Percentiles rank a stretch among this genome's conserved stretches.
Evolutionary conservation across 768 basidiomycete species (phyloP).

Genomic region (Mycena alexandri): DNA sequence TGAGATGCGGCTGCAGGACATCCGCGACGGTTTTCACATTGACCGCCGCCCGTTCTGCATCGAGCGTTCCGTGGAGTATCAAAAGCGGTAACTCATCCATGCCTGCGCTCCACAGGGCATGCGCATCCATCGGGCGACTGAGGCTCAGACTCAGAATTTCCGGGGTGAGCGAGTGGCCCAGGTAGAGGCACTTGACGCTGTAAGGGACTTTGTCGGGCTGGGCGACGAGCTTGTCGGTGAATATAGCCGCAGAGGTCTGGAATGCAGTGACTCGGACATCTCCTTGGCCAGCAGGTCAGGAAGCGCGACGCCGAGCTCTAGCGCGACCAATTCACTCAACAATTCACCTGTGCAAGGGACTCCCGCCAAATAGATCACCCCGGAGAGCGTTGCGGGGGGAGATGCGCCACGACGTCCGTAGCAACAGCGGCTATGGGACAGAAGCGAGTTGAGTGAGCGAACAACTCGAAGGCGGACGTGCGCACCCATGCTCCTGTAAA

Average conservation of each 20-base stretch:
- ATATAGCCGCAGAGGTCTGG: conserved; percentile 39
- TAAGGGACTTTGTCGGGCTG: conserved; percentile 42
- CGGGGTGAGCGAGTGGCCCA: conserved; percentile 39
- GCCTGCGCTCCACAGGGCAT: conserved; percentile 42
- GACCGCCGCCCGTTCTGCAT: conserved; percentile 41
- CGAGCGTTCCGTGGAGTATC: conserved; percentile 40
- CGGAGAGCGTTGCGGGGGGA: conserved; percentile 45
- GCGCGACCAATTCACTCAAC: conserved; percentile 38
- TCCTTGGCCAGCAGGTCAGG: conserved; percentile 40
- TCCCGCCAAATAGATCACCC: conserved; percentile 44
- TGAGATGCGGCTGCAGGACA: conserved; percentile 42
- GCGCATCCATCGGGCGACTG: conserved; percentile 43
- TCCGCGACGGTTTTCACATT: conserved; percentile 38
- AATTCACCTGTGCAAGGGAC: conserved; percentile 44
- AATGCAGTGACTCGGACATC: conserved; percentile 40
- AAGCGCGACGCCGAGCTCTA: conserved; percentile 35
- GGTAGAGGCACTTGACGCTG: conserved; percentile 42
- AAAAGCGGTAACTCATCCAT: conserved; percentile 43
- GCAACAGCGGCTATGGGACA: conserved; percentile 40
- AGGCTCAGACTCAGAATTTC: conserved; percentile 36
- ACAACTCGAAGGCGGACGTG: conserved; percentile 20
- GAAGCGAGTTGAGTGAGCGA: conserved; percentile 1
- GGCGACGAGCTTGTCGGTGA: conserved; percentile 45
- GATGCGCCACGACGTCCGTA: conserved; percentile 45
- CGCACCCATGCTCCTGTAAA: conserved; percentile 45